Conservation (phyloP, 192 early-diverging fungal genomes). For the Geranomyces michiganensis region DNA sequence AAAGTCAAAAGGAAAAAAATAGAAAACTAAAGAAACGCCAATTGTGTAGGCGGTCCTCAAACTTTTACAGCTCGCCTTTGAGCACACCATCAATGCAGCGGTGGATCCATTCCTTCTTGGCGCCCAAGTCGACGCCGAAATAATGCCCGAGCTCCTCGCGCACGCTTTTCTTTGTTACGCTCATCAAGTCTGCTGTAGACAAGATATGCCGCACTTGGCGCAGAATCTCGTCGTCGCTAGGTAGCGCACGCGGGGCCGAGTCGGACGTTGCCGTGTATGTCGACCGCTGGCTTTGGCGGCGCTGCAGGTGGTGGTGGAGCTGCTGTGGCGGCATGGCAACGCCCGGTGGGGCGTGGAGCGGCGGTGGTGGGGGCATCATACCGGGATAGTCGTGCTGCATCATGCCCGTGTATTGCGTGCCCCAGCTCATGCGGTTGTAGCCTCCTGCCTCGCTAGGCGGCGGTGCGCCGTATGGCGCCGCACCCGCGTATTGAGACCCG, state of each 20-base stretch:
- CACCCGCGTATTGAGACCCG: slow-evolving; percentile 28
- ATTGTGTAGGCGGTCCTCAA: no score
- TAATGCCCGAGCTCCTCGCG: slow-evolving; percentile 76
- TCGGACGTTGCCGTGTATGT: slow-evolving; percentile 27
- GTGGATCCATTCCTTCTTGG: slow-evolving; percentile 90
- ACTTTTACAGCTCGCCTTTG: slow-evolving; percentile 51
- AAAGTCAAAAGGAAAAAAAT: no score
- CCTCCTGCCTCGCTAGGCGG: neutral
- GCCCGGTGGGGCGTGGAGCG: neutral
- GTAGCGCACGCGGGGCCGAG: slow-evolving; percentile 36
- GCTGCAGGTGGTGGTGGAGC: slow-evolving; percentile 1
- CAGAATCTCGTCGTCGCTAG: slow-evolving; percentile 55
- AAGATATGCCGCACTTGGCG: slow-evolving; percentile 70
- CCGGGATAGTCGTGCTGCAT: slow-evolving; percentile 6
- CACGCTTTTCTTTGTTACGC: slow-evolving; percentile 95
- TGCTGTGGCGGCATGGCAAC: neutral
- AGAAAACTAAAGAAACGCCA: no score
- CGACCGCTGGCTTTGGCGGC: slow-evolving; percentile 21
- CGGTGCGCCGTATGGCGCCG: slow-evolving; percentile 11
- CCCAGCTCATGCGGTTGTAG: slow-evolving; percentile 33
- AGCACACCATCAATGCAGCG: slow-evolving; percentile 74
- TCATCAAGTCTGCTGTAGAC: slow-evolving; percentile 90
- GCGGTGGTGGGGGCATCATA: slow-evolving; percentile 10
- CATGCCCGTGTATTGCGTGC: slow-evolving; percentile 23
- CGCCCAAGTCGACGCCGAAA: slow-evolving; percentile 83